These are phyloP conservation scores for Mortierella polycephala DNA, from an alignment of 371 early-diverging fungal genomes.

Conservation along the genomic window DNA sequence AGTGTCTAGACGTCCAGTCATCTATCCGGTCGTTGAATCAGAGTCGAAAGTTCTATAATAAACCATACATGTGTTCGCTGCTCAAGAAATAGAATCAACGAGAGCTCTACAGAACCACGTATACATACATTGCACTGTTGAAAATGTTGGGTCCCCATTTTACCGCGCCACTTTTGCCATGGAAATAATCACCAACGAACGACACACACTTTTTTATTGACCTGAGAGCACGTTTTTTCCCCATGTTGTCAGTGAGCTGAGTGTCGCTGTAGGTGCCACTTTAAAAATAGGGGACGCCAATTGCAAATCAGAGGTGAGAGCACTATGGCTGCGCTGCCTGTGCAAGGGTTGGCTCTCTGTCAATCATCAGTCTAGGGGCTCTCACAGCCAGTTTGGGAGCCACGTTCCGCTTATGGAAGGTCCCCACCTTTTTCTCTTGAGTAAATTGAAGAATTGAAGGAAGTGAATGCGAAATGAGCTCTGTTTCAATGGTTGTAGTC, in stretches of 20 bases:
- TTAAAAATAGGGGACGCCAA: constrained; percentile 1
- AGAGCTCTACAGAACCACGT: background rate
- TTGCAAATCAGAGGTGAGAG: background rate
- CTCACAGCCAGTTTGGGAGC: background rate
- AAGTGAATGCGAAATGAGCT: too few species aligned
- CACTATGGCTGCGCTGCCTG: background rate
- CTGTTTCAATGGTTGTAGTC: background rate
- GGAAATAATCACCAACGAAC: background rate
- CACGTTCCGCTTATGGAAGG: constrained; percentile 13
- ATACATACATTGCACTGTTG: background rate
- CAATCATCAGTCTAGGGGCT: background rate
- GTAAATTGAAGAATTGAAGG: too few species aligned
- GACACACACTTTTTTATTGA: background rate
- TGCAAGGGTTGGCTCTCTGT: background rate
- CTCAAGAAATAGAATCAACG: background rate
- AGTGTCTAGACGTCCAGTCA: background rate
- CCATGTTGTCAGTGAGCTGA: background rate
- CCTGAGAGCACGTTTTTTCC: background rate
- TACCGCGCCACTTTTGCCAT: background rate
- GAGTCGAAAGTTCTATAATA: too few species aligned
- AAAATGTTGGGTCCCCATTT: background rate
- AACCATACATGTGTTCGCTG: background rate
- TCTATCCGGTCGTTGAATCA: background rate
- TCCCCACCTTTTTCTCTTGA: constrained; percentile 15
- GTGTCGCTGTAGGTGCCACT: background rate